Evolutionary conservation across 495 filamentous ascomycete genomes (phyloP).

Genomic region (Beverwykella pulmonaria): DNA sequence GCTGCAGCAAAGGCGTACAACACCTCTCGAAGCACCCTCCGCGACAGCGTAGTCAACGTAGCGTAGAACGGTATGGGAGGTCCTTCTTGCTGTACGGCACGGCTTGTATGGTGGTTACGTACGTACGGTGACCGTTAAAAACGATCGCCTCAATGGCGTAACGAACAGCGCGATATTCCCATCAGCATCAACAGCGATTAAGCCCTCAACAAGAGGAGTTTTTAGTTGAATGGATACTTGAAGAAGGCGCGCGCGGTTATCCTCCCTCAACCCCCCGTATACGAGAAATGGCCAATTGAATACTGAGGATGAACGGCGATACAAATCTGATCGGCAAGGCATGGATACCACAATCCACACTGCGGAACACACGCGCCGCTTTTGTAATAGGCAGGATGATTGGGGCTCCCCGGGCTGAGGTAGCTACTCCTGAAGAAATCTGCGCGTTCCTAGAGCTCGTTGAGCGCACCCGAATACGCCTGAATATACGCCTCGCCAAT

Average conservation of each 20-base stretch:
- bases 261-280: no score
- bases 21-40: neutral
- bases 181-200: conserved; percentile 10
- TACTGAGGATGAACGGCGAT: no score
- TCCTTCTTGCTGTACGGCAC: no score
- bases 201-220: conserved; percentile 2
- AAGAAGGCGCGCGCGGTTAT: neutral
- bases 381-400: no score
- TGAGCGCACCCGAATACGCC: neutral
- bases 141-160: neutral
- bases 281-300: no score
- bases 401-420: neutral
- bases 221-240: conserved; percentile 1
- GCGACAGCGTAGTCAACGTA: no score
- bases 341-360: no score
- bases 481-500: neutral
- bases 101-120: no score
- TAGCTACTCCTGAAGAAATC: neutral
- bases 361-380: no score
- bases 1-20: conserved; percentile 9
- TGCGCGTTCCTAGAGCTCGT: neutral
- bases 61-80: no score
- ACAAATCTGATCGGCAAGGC: no score
- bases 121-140: no score
- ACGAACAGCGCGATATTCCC: neutral